Base-by-base conservation (phyloP, 805 yeast species). In the Candida nemodendra region DNA sequence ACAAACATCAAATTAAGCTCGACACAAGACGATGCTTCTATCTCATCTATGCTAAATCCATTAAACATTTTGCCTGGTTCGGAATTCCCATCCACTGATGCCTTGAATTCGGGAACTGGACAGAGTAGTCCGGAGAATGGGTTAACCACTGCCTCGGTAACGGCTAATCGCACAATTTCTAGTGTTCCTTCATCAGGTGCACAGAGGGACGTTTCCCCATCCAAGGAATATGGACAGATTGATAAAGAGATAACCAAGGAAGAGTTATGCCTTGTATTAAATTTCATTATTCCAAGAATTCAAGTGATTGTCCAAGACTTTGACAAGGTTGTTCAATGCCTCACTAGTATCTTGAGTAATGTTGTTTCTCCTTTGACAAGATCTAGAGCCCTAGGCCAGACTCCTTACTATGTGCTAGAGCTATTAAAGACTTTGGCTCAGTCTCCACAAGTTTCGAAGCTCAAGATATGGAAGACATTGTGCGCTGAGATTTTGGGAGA, bases 401-500 rank as follows among this genome's bases (percentile, higher is more conserved):
- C 74, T 4, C 64, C 76, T 2, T 38, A 49, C 0, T 65, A 68
- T 40, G 65, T 74, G 2, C 38, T 82, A 13, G 59, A 65, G 2
- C 60, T 88, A 16, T 51, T 83, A 15, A 56, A 54, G 3, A 47
- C 54, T 4, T 39, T 70, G 1, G 51, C 56, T 28, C 57, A 43
- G 41, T 61, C 49, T 72, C 65, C 50, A 51, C 59, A 46, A 27
- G 59, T 54, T 32, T 53, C 48, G 54, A 69, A 41, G 50, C 62
- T 61, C 42, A 82, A 72, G 52, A 67, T 62, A 2, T 85, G 96
- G 95, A 83, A 75, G 50, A 55, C 70, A 3, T 43, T 79, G 16
- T 71, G 89, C 1, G 66, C 65, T 28, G 98, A 91, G 33, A 59
- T 78, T 0, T 71, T 86, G 39, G 69, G 73, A 54, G 95, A 85